Evolutionary conservation across 768 basidiomycete genomes (phyloP).

Genomic region (Termitomyces sp.): DNA sequence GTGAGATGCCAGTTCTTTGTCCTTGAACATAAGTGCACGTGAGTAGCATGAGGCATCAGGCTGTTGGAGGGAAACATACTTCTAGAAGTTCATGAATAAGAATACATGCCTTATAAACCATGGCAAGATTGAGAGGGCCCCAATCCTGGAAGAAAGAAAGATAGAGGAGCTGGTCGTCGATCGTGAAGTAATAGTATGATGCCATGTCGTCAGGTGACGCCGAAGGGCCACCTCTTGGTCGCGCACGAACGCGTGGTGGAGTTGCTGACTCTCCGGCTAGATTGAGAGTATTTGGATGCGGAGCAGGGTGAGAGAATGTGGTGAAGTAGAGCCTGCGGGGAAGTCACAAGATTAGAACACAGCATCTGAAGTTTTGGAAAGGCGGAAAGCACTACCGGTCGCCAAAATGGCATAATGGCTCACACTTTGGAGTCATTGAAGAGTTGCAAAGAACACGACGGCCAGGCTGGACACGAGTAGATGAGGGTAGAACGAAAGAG

Average conservation of each 20-base stretch:
- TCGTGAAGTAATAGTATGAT: conserved; percentile 84
- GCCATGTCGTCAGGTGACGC: conserved; percentile 69
- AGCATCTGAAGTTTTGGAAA: conserved; percentile 4
- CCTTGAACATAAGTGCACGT: conserved; percentile 46
- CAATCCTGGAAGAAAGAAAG: conserved; percentile 94
- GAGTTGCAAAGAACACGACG: conserved; percentile 12
- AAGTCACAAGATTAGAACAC: conserved; percentile 9
- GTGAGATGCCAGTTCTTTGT: conserved; percentile 65
- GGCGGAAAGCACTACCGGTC: conserved; percentile 50
- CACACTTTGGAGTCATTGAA: conserved; percentile 50
- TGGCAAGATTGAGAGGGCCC: conserved; percentile 88
- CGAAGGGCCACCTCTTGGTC: conserved; percentile 52
- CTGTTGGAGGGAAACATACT: conserved; percentile 35
- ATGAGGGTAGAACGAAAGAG: conserved; percentile 18
- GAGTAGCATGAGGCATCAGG: conserved; percentile 28
- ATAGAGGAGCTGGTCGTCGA: conserved; percentile 90
- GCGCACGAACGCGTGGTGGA: conserved; percentile 58
- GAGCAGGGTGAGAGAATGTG: conserved; percentile 76
- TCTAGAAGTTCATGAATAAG: conserved; percentile 86
- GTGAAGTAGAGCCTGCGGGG: conserved; percentile 75
- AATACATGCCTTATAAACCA: conserved; percentile 91
- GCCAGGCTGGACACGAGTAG: conserved; percentile 11
- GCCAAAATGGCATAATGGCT: conserved; percentile 74
- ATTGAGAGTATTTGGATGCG: conserved; percentile 62
- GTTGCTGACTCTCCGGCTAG: conserved; percentile 43